Evolutionary conservation across 2,329 filamentous ascomycete genomes (phyloP), one percentile per base, ranked within the genome.

Genomic region (Phialemonium atrogriseum): DNA sequence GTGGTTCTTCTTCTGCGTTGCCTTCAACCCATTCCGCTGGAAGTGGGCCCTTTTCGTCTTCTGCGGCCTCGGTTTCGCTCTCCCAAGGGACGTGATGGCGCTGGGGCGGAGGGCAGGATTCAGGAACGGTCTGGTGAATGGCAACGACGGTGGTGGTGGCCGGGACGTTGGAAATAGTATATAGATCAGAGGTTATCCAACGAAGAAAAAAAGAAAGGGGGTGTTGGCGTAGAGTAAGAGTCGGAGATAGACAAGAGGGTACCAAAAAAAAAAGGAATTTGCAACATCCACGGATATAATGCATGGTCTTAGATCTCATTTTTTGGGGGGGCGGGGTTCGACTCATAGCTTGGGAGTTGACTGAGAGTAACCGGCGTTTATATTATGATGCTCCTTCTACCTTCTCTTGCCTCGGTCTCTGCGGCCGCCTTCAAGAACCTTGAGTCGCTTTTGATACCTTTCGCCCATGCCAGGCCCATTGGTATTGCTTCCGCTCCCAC

Each of bases 41-140:
- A 93, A 93, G 62, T 93, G 85, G 86, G 83, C 80, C 0, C 51
- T 78, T 0, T 93, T 93, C 50, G 84, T 93, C 11, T 78, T 93
- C 46, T 81, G 81, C 37, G 85, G 86, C 0, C 52, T 89, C 18
- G 84, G 82, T 0, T 65, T 72, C 25, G 64, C 63, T 13, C 50
- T 91, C 27, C 85, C 85, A 0, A 65, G 72, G 53, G 64, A 60
- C 10, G 63, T 91, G n/a, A n/a, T n/a, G n/a, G n/a, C 16, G 77
- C 89, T 1, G 61, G 71, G 41, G 60, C 70, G 11, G 85, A 93
- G 58, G 71, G 80, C 43, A 60, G 52, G 37, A 40, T 83, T 6
- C 58, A n/a, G 77, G 31, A 70, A 76, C 40, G 67, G 66, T 1
- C 36, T 71, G 26, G 66, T 68, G 2, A 53, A 62, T 9, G 24